phyloP scores from a whole-genome alignment of 202 grass and related monocot species.

The Digitaria exilis region DNA sequence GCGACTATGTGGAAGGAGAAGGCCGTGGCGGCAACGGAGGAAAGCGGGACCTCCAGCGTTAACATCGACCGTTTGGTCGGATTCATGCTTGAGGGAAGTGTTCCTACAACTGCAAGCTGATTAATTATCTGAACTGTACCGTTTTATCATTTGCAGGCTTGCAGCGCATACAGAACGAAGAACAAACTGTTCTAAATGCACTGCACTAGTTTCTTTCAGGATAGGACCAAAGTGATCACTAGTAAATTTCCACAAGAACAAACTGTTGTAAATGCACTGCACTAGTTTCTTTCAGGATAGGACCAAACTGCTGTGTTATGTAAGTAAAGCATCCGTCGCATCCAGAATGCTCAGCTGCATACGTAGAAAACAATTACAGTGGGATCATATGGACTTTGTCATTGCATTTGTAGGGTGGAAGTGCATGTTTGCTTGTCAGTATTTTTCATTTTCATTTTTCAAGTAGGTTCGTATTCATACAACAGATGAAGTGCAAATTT shows the following conservation, averaged over 20 bases:
- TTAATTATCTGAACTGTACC: neutral
- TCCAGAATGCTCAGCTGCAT: too few relatives aligned
- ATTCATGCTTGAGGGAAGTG: slow-evolving; percentile 37
- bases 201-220: neutral
- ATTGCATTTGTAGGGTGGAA: neutral
- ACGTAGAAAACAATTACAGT: neutral
- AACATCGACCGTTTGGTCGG: slow-evolving; percentile 43
- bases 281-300: neutral
- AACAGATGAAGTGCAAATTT: too few relatives aligned
- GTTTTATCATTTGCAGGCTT: neutral
- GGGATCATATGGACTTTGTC: neutral
- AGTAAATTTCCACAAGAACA: too few relatives aligned
- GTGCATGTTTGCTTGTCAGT: neutral
- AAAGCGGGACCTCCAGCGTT: slow-evolving; percentile 32
- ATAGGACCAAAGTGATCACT: too few relatives aligned
- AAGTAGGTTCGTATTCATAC: too few relatives aligned
- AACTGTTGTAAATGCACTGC: neutral
- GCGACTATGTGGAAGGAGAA: slow-evolving; percentile 56
- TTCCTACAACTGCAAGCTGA: neutral
- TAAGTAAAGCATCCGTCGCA: too few relatives aligned
- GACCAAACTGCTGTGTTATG: too few relatives aligned
- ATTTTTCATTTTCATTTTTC: too few relatives aligned
- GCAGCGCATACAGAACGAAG: neutral
- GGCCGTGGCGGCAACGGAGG: slow-evolving; percentile 20
- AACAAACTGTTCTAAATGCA: neutral